Conservation (phyloP, 2,329 filamentous ascomycete species). For the Trichoderma sp. region DNA sequence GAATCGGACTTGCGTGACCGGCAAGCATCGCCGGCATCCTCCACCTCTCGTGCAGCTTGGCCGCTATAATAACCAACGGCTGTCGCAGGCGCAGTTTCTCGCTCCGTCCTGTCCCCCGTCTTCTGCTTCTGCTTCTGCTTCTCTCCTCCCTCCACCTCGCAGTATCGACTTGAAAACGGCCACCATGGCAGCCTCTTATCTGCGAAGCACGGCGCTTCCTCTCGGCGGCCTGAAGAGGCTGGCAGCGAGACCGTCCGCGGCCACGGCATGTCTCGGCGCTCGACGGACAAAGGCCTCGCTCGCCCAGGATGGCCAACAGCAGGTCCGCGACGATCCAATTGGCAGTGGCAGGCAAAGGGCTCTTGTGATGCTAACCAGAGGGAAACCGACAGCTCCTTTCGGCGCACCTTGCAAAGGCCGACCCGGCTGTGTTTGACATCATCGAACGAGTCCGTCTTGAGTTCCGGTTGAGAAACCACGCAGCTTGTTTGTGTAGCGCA, state of each 20-base stretch:
- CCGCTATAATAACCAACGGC: background rate
- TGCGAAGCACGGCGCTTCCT: constrained; percentile 54
- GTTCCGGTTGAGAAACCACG: background rate
- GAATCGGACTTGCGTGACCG: constrained; percentile 8
- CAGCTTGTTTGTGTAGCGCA: background rate
- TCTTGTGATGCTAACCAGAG: background rate
- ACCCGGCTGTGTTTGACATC: constrained; percentile 84
- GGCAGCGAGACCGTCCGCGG: constrained; percentile 32
- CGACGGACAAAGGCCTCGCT: constrained; percentile 50
- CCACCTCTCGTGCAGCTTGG: no score
- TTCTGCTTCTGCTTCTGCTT: background rate
- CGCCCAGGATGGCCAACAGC: constrained; percentile 60
- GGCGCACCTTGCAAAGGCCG: constrained; percentile 77
- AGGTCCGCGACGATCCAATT: constrained; percentile 46
- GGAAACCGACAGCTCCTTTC: constrained; percentile 68
- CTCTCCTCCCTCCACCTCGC: background rate
- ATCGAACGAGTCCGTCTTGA: constrained; percentile 71
- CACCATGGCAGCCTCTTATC: constrained; percentile 51
- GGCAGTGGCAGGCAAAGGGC: background rate
- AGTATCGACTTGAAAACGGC: constrained; percentile 17
- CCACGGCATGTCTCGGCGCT: constrained; percentile 35
- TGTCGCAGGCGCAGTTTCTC: constrained; percentile 17
- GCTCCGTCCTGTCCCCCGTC: background rate
- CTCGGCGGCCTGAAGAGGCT: constrained; percentile 47
- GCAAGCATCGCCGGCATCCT: constrained; percentile 19